Evolutionary conservation across 139 green algal genomes (phyloP).

Genomic region (Monoraphidium neglectum): DNA sequence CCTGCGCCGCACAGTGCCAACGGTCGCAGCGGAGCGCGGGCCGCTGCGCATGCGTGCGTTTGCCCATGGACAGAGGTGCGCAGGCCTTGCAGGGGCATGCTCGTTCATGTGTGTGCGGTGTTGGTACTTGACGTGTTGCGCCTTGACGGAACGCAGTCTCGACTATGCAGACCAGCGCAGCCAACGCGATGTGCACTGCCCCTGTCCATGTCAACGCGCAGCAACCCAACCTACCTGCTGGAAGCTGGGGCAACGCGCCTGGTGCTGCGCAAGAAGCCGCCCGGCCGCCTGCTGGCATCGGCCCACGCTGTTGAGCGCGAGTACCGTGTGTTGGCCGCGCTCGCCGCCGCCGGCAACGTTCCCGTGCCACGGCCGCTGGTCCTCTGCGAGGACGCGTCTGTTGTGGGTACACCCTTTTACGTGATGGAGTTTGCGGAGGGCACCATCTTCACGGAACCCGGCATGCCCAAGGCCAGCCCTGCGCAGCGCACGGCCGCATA

Average conservation of each 20-base stretch:
- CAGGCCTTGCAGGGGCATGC: background rate
- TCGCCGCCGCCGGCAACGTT: slow-evolving; percentile 58
- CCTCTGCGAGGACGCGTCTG: slow-evolving; percentile 74
- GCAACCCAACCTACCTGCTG: slow-evolving; percentile 96
- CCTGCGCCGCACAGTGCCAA: slow-evolving; percentile 1
- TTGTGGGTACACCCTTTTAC: slow-evolving; percentile 96
- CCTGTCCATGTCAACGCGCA: slow-evolving; percentile 48
- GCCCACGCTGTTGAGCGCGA: slow-evolving; percentile 96
- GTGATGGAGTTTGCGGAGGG: slow-evolving; percentile 76
- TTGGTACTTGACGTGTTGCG: background rate
- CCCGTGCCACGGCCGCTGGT: slow-evolving; percentile 80
- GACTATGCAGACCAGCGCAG: background rate
- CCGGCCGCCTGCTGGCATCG: slow-evolving; percentile 85
- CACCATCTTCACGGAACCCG: slow-evolving; percentile 76
- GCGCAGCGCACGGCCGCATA: slow-evolving; percentile 48
- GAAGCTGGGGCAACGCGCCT: slow-evolving; percentile 43
- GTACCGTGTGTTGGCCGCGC: slow-evolving; percentile 64
- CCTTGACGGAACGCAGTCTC: background rate
- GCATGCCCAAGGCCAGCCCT: slow-evolving; percentile 53
- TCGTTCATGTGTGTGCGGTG: no score
- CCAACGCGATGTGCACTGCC: background rate
- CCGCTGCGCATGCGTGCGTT: slow-evolving; percentile 17
- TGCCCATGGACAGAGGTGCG: slow-evolving; percentile 14
- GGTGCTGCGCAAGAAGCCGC: slow-evolving; percentile 97
- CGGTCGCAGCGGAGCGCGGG: background rate